Conservation (phyloP, 176 grass and related monocot species). For the Aegilops longissima region DNA sequence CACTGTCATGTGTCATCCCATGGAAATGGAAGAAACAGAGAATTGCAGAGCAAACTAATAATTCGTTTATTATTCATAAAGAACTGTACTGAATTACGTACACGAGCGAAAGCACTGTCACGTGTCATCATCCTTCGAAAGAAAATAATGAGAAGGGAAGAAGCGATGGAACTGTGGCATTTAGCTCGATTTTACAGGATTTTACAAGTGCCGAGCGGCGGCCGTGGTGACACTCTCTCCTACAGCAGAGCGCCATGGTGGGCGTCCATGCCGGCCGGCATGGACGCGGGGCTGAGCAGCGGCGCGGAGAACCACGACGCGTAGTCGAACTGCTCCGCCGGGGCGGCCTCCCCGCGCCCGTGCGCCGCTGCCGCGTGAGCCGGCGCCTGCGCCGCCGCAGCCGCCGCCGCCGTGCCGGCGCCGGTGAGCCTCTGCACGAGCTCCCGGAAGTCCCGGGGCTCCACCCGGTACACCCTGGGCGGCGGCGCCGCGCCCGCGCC, state of each 20-base stretch:
- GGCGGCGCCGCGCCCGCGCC: background rate
- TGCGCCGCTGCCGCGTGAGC: background rate
- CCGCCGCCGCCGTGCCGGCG: background rate
- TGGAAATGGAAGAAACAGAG: background rate
- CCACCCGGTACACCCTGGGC: slow-evolving; percentile 61
- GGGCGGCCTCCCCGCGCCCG: background rate
- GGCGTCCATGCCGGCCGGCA: slow-evolving; percentile 21
- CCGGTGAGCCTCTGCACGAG: slow-evolving; percentile 72
- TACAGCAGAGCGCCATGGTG: slow-evolving; percentile 19
- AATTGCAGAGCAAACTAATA: background rate
- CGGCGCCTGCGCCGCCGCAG: background rate
- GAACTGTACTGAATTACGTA: background rate
- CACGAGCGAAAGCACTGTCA: background rate
- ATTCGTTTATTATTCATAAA: background rate
- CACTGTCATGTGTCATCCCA: too few species aligned
- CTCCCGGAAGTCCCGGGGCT: slow-evolving; percentile 52
- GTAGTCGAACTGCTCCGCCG: slow-evolving; percentile 35
- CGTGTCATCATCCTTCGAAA: background rate
- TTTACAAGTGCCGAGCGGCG: background rate
- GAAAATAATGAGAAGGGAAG: background rate
- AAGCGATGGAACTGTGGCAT: background rate
- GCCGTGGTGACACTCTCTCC: background rate
- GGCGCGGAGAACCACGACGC: slow-evolving; percentile 48
- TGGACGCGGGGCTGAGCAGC: slow-evolving; percentile 53
- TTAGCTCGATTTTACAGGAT: background rate